Percentiles rank a stretch among this genome's conserved stretches.
These are phyloP conservation scores for Citrus mangshanensis DNA, from an alignment of 345 rosid genomes.

Conservation along the genomic window DNA sequence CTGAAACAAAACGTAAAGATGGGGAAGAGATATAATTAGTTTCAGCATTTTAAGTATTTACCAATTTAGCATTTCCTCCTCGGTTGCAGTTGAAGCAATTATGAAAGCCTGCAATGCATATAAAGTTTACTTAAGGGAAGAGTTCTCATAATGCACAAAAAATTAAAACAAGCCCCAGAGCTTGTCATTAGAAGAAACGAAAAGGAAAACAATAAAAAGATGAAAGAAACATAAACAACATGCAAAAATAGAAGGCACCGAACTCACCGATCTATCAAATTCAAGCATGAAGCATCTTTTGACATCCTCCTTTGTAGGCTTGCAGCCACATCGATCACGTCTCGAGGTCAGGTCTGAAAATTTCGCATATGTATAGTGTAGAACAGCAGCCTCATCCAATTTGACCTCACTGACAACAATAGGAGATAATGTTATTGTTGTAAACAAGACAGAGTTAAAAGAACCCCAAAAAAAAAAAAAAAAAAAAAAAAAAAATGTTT, in stretches of 20 bases:
- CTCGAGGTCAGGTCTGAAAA: conserved; percentile 93
- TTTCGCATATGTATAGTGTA: conserved; percentile 88
- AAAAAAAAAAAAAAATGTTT: not conserved
- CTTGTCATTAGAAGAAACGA: not conserved
- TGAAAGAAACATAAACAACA: conserved; percentile 1
- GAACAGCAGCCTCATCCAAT: conserved; percentile 94
- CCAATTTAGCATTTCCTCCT: conserved; percentile 93
- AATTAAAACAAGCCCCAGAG: not conserved
- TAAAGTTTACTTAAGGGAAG: conserved; percentile 1
- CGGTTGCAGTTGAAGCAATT: conserved; percentile 92
- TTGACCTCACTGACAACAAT: conserved; percentile 62
- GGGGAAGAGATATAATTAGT: not conserved
- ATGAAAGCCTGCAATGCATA: conserved; percentile 76
- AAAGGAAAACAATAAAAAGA: not conserved
- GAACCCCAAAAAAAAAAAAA: too few species aligned
- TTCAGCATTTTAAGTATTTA: conserved; percentile 30
- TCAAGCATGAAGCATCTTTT: conserved; percentile 99
- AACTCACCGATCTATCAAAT: conserved; percentile 88
- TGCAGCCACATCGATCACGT: conserved; percentile 95
- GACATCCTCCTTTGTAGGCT: conserved; percentile 93
- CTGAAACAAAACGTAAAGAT: not conserved
- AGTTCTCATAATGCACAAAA: not conserved
- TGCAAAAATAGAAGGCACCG: conserved; percentile 4
- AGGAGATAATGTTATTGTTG: not conserved
- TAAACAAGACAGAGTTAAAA: not conserved